Evolutionary conservation across 169 alveolate species (phyloP), one percentile per base, ranked within the genome.

Genomic region (Theileria equi): DNA sequence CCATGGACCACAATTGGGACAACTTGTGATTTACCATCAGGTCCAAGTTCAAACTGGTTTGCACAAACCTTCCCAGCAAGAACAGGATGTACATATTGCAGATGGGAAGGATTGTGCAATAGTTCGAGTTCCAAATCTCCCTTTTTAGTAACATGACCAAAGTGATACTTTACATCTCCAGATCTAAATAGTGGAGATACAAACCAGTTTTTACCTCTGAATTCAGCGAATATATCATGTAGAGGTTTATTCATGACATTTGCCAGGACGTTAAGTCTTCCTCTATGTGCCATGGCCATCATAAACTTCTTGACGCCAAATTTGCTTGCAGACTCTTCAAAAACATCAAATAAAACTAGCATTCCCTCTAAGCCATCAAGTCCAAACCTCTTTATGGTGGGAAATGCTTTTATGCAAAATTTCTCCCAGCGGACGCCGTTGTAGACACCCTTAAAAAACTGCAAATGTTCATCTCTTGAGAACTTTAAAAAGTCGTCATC

Each of bases 241-340:
- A 93, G 68, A 25, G 98, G 96, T 49, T 92, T 92, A 44, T 93
- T 89, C 69, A 95, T 63, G 1, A 95, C 93, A 72, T 94, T 94
- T 58, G 90, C 91, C 19, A 95, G 81, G 8, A 93, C 94, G 63
- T 94, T 94, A 48, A 95, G 81, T 59, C 98, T 80, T 25, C 98
- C 98, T 55, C 98, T 86, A 79, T 95, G 98, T n/a, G 98, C 93
- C 98, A 94, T 94, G 28, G 97, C 96, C 84, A 95, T 84, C 29
- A 94, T 84, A 17, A 93, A 82, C 38, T 92, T 70, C 50, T 93
- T 94, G 7, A 87, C 94, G 4, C 95, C 92, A 49, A 66, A 57
- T 31, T 72, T 38, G 38, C 44, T 50, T 28, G 72, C 48, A 58
- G 35, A 28, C 11, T 77, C 78, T 29, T 60, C 32, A 11, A 84